A percentile compares a stretch with the other conserved stretches of the same genome.
Conservation (phyloP, 106 monocot species). For the Acorus calamus region DNA sequence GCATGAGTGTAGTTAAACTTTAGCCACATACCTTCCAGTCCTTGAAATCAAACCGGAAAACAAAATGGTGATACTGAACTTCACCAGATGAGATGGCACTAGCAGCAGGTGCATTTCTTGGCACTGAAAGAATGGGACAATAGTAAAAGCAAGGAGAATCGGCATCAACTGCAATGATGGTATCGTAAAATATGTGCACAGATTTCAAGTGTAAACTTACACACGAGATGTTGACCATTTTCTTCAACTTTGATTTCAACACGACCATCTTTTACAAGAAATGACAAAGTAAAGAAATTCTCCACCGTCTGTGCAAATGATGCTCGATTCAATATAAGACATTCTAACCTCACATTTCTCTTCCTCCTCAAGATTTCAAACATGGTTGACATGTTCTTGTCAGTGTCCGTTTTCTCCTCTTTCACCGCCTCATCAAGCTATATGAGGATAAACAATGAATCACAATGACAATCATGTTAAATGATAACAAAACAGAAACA, state of each 20-base stretch:
- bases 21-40: slow-evolving; percentile 75
- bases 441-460: not conserved
- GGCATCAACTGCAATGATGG: not conserved
- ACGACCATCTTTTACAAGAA: slow-evolving; percentile 76
- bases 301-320: slow-evolving; percentile 83
- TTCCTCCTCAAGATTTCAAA: slow-evolving; percentile 49
- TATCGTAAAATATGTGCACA: no score
- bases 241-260: slow-evolving; percentile 45
- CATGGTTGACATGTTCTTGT: slow-evolving; percentile 59
- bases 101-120: slow-evolving; percentile 76
- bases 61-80: slow-evolving; percentile 72
- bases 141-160: not conserved
- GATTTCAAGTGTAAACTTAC: slow-evolving; percentile 22
- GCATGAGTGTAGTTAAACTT: no score
- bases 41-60: slow-evolving; percentile 82
- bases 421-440: slow-evolving; percentile 36
- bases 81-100: slow-evolving; percentile 56
- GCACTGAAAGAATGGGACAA: slow-evolving; percentile 24
- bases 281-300: slow-evolving; percentile 77
- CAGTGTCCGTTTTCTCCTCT: slow-evolving; percentile 50
- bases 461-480: not conserved
- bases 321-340: slow-evolving; percentile 41
- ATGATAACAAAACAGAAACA: not conserved
- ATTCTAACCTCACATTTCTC: slow-evolving; percentile 40
- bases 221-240: slow-evolving; percentile 36